Evolutionary conservation across 2,329 filamentous ascomycete species (phyloP), one percentile per base, ranked within the genome.

Genomic region (Beauveria caledonica): DNA sequence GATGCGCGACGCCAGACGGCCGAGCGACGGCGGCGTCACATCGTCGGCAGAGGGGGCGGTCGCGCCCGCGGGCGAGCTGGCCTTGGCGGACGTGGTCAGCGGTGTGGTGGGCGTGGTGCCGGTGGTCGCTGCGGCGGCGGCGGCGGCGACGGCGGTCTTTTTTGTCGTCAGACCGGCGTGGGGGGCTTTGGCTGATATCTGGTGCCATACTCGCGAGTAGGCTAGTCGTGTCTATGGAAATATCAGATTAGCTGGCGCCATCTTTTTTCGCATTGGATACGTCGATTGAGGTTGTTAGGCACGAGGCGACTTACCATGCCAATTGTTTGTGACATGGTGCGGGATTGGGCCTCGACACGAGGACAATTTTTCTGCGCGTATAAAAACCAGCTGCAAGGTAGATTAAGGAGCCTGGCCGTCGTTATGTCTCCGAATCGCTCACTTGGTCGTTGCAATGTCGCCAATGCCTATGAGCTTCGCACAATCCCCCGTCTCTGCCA

Each of bases 171-270:
- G 83, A 17, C 75, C 79, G n/a, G 79, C 75, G 69, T 87, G 85
- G 73, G 76, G 87, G 66, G 79, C 80, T 70, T 77, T 90, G 76
- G 80, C 94, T 74, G 81, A 97, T 74, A 86, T 73, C 65, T 89
- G 86, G 77, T 99, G 94, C 94, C 95, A 99, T 78, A 88, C 86
- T 69, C 95, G 88, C 50, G 92, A 92, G 82, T 97, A 99, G 78
- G 94, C 93, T 65, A 99, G 88, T 72, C 90, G 90, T 63, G 94
- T 97, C 92, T 97, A 68, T 48, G 50, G 33, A 40, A 54, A 10
- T 40, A 17, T 7, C 3, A 46, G 7, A 40, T 59, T 46, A 60
- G 48, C 46, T 48, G 29, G 5, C 17, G 23, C n/a, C 10, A 4
- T 39, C 5, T 17, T 48, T 48, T 15, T 48, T 13, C 15, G 33